A percentile compares a stretch with the other conserved stretches of the same genome.
Conservation (phyloP, 176 grass and related monocot genomes). For the Stipa capillata region DNA sequence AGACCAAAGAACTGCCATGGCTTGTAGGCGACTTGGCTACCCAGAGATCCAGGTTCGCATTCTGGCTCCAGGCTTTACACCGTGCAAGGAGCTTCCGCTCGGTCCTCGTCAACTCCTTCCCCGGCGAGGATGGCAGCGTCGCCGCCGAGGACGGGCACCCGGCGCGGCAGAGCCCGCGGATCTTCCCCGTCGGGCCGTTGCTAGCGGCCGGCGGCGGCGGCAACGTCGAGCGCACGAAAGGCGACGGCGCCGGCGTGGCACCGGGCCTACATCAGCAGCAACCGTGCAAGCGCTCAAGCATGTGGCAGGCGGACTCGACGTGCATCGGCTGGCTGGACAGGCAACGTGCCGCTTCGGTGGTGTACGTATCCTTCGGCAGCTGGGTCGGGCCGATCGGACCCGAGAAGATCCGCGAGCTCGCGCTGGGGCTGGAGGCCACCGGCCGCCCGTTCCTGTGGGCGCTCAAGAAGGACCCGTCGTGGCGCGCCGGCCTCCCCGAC, state of each 20-base stretch:
- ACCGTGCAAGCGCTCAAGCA: constrained; percentile 23
- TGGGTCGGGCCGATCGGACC: constrained; percentile 59
- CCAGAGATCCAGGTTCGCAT: constrained; percentile 58
- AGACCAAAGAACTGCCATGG: constrained; percentile 57
- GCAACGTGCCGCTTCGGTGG: constrained; percentile 44
- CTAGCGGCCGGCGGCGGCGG: not conserved
- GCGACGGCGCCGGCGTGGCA: not conserved
- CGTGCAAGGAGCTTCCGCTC: constrained; percentile 36
- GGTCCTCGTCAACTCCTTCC: constrained; percentile 85
- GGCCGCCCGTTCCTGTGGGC: constrained; percentile 80
- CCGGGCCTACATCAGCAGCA: not conserved
- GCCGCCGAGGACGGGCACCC: not conserved
- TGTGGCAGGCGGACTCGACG: constrained; percentile 60
- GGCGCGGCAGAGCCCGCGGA: not conserved
- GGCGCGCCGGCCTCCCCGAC: constrained; percentile 57
- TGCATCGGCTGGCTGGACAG: constrained; percentile 68
- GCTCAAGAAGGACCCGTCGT: constrained; percentile 47
- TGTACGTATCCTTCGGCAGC: constrained; percentile 96
- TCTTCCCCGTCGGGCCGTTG: constrained; percentile 49
- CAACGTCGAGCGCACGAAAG: constrained; percentile 5
- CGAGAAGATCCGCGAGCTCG: constrained; percentile 45
- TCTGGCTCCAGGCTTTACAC: constrained; percentile 57
- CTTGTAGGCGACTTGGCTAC: constrained; percentile 55
- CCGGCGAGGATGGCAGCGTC: not conserved
- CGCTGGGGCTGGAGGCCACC: constrained; percentile 48